Conservation (phyloP, 768 basidiomycete genomes). For the Neoboletus subvelutipes region DNA sequence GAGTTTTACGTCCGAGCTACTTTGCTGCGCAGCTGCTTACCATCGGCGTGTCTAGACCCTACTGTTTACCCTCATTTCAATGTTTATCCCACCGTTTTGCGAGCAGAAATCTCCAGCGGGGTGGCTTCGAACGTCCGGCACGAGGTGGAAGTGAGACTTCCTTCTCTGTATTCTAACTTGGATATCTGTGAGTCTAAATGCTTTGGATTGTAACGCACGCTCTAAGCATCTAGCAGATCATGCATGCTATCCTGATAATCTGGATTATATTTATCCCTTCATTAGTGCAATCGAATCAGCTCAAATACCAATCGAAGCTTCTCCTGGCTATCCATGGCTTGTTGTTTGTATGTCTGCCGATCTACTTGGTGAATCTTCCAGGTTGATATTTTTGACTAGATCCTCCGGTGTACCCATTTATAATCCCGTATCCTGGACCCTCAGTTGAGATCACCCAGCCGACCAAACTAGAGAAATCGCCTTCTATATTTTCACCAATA, state of each 20-base stretch:
- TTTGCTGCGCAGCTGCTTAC: conserved; percentile 4
- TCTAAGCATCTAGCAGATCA: conserved; percentile 30
- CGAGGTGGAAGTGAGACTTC: conserved; percentile 10
- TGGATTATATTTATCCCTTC: conserved; percentile 38
- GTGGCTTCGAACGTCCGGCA: background rate
- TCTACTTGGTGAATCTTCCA: background rate
- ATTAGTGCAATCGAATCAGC: background rate
- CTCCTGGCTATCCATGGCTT: conserved; percentile 36
- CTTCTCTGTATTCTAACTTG: conserved; percentile 19
- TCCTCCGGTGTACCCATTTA: conserved; percentile 23
- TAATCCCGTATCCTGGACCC: conserved; percentile 15
- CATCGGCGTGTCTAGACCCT: conserved; percentile 35
- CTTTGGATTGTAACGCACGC: background rate
- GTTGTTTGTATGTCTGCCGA: conserved; percentile 34
- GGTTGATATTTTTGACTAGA: conserved; percentile 15
- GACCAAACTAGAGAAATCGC: background rate
- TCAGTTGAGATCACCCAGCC: conserved; percentile 6
- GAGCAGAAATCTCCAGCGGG: background rate
- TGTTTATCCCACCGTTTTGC: conserved; percentile 36
- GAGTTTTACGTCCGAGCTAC: background rate
- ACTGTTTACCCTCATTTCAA: conserved; percentile 42
- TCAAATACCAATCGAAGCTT: conserved; percentile 9
- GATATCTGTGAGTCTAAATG: conserved; percentile 34
- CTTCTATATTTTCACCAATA: background rate
- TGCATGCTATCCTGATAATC: conserved; percentile 41